phyloP scores from a whole-genome alignment of 2,329 filamentous ascomycete species.

The Fusarium nematophilum region DNA sequence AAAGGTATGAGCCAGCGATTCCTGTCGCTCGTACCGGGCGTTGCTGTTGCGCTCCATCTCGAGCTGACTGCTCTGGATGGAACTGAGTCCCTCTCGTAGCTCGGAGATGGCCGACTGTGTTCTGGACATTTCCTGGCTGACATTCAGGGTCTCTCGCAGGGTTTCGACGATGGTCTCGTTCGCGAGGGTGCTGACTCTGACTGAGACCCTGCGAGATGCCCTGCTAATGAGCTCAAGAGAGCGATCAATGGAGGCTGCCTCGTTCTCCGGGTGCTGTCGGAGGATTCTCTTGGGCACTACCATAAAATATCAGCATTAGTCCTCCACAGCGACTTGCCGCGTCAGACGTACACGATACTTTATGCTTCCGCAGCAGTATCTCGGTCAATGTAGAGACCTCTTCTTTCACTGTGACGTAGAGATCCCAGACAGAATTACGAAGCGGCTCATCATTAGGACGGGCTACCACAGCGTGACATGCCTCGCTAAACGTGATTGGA shows the following conservation, averaged over 20 bases:
- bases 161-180: neutral
- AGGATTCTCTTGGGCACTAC: conserved; percentile 4
- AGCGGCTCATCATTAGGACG: neutral
- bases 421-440: neutral
- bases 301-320: neutral
- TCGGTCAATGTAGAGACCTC: neutral
- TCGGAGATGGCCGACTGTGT: neutral
- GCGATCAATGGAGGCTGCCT: conserved; percentile 1
- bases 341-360: neutral
- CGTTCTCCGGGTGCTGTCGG: conserved; percentile 13
- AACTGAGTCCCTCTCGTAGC: neutral
- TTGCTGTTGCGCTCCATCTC: neutral
- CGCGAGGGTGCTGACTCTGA: neutral
- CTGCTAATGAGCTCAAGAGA: neutral
- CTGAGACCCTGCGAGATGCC: neutral
- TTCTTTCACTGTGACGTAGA: neutral
- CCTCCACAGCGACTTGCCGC: neutral
- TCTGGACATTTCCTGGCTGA: conserved; percentile 1
- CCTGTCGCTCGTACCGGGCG: neutral
- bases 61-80: neutral
- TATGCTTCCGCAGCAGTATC: conserved; percentile 2
- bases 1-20: neutral
- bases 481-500: conserved; percentile 6
- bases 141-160: neutral
- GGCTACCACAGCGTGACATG: neutral